phyloP scores from a whole-genome alignment of 2,329 filamentous ascomycete species.

The Diaporthe aspalathi region DNA sequence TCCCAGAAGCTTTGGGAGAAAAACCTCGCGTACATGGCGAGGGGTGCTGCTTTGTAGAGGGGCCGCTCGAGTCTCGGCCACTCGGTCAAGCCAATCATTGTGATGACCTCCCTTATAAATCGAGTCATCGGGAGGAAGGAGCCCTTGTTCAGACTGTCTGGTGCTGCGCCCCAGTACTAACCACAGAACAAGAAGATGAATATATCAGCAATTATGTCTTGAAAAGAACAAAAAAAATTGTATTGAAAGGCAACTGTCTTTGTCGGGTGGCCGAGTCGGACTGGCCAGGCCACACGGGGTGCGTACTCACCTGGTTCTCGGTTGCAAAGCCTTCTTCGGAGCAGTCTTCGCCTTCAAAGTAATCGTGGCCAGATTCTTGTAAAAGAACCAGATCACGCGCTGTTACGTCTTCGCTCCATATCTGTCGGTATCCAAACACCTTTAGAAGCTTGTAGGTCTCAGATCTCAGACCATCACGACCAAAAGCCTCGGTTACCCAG shows the following conservation, averaged over 20 bases:
- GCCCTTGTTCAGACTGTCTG: background rate
- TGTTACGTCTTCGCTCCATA: background rate
- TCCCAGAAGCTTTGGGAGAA: conserved; percentile 34
- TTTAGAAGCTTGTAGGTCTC: background rate
- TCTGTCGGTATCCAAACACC: conserved; percentile 21
- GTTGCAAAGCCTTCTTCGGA: conserved; percentile 34
- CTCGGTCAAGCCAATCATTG: background rate
- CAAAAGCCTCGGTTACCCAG: background rate
- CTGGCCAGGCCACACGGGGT: background rate
- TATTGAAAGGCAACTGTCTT: background rate
- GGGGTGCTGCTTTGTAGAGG: background rate
- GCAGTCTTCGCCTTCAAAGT: background rate
- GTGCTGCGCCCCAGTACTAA: conserved; percentile 14
- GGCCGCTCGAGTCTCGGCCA: background rate
- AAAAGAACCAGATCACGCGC: too few species aligned
- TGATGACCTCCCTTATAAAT: conserved; percentile 7
- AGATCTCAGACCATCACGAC: too few species aligned
- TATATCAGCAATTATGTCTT: background rate
- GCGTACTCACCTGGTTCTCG: conserved; percentile 32
- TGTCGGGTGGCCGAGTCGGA: background rate
- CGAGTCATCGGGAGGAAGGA: background rate
- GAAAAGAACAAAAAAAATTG: too few species aligned
- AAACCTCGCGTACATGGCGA: background rate
- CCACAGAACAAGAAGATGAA: background rate
- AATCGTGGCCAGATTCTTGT: background rate